A percentile compares a stretch with the other conserved stretches of the same genome.
These are phyloP conservation scores for Aspergillus cavernicola DNA, from an alignment of 495 filamentous ascomycete species.

Conservation along the genomic window DNA sequence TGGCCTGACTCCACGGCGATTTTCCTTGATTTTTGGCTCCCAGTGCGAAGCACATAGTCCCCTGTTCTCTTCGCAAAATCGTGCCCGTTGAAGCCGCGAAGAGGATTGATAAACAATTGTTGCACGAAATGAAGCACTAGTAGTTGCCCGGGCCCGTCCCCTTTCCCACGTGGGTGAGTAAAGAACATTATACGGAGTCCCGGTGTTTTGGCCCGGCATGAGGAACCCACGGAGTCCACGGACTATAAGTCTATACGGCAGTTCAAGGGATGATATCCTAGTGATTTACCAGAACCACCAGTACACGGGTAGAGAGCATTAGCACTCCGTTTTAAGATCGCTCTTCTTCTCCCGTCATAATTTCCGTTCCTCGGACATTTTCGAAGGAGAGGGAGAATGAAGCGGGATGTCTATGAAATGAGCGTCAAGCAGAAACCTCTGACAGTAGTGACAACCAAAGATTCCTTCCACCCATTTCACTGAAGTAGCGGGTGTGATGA, in stretches of 20 bases:
- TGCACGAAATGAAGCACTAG: constrained; percentile 1
- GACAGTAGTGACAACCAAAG: background rate
- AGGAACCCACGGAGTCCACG: background rate
- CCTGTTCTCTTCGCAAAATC: background rate
- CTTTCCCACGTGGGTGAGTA: constrained; percentile 15
- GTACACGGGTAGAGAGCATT: background rate
- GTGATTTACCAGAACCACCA: background rate
- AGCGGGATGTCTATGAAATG: background rate
- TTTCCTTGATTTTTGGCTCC: background rate
- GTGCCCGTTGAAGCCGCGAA: background rate
- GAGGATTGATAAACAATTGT: background rate
- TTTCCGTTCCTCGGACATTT: background rate
- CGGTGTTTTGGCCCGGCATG: background rate
- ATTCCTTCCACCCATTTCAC: too few species aligned
- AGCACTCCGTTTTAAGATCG: background rate
- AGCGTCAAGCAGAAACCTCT: background rate
- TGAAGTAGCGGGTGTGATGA: background rate
- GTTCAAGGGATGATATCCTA: background rate
- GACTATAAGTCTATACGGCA: background rate
- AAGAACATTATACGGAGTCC: background rate
- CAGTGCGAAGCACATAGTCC: too few species aligned
- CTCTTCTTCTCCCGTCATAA: background rate
- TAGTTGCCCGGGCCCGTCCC: constrained; percentile 10
- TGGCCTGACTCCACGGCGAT: background rate
- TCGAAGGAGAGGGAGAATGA: too few species aligned